Conservation (phyloP, 805 yeast species). For the Metschnikowia continentalis region DNA sequence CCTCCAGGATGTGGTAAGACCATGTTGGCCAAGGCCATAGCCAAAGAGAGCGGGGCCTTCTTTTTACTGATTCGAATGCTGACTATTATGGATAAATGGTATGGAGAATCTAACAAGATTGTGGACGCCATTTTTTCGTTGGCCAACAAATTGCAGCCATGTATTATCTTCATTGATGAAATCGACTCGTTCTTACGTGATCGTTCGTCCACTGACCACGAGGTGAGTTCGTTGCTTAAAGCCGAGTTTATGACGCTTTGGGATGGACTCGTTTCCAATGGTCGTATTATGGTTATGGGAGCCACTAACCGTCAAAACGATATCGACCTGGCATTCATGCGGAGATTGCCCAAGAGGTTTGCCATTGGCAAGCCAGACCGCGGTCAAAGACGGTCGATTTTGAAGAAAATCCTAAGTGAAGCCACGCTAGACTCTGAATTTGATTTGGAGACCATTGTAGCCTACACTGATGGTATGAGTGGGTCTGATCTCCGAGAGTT, state of each 20-base stretch:
- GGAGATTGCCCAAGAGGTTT: constrained; percentile 90
- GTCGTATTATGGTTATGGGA: constrained; percentile 82
- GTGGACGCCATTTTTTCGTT: constrained; percentile 89
- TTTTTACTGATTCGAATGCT: constrained; percentile 91
- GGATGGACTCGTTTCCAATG: constrained; percentile 84
- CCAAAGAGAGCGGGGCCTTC: constrained; percentile 86
- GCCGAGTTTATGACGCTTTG: constrained; percentile 97
- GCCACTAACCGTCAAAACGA: constrained; percentile 93
- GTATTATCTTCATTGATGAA: constrained; percentile 93
- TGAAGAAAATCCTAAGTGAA: constrained; percentile 62
- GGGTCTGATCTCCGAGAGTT: constrained; percentile 91
- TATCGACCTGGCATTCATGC: constrained; percentile 85
- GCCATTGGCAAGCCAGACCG: constrained; percentile 69
- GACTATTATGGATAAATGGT: constrained; percentile 94
- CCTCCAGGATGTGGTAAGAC: constrained; percentile 99
- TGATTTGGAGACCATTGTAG: constrained; percentile 56
- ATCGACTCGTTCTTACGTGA: constrained; percentile 92
- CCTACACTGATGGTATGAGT: constrained; percentile 62
- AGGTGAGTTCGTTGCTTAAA: constrained; percentile 88
- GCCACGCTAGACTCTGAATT: constrained; percentile 59
- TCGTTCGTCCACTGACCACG: constrained; percentile 81
- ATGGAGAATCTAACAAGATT: constrained; percentile 91
- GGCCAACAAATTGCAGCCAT: constrained; percentile 87
- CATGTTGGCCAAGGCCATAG: constrained; percentile 93
- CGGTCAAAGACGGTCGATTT: constrained; percentile 64